Conservation (phyloP, 2,329 filamentous ascomycete species). For the Phialocephala sp. region DNA sequence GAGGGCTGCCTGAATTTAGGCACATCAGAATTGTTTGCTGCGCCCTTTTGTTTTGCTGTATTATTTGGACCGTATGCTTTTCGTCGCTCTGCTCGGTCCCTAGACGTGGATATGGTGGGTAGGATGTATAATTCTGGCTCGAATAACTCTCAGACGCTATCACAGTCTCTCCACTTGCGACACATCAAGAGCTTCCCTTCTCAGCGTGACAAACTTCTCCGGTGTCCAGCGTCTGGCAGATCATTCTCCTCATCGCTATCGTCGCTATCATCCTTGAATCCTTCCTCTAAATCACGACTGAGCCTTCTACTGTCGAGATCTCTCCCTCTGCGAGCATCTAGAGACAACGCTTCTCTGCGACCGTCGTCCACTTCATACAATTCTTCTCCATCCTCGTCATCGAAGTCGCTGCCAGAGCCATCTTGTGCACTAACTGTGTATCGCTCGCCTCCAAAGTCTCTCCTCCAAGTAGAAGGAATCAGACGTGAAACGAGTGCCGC, state of each 20-base stretch:
- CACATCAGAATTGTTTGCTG: neutral
- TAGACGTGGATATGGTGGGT: neutral
- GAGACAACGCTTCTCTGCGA: slow-evolving; percentile 48
- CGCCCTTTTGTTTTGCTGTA: neutral
- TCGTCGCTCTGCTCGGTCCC: neutral
- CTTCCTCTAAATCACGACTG: slow-evolving; percentile 79
- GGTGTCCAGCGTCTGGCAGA: slow-evolving; percentile 15
- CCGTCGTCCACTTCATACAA: slow-evolving; percentile 61
- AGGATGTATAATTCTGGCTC: neutral
- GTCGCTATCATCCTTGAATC: slow-evolving; percentile 76
- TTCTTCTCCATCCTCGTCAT: slow-evolving; percentile 74
- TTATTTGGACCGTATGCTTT: neutral
- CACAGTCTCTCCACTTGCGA: slow-evolving; percentile 15
- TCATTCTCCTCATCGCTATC: slow-evolving; percentile 66
- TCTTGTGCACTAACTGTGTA: slow-evolving; percentile 48
- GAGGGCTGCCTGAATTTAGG: neutral
- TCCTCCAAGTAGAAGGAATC: slow-evolving; percentile 56
- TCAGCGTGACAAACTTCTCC: slow-evolving; percentile 11
- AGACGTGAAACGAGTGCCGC: slow-evolving; percentile 48
- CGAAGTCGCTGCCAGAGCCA: slow-evolving; percentile 57
- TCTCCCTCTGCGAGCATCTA: slow-evolving; percentile 45
- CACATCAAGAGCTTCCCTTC: neutral
- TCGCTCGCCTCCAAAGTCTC: slow-evolving; percentile 48
- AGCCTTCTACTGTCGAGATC: slow-evolving; percentile 63
- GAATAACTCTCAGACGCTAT: neutral